Percentiles rank a stretch among this genome's conserved stretches.
Evolutionary conservation across 169 alveolate species (phyloP).

Genomic region (Eimeria acervulina): DNA sequence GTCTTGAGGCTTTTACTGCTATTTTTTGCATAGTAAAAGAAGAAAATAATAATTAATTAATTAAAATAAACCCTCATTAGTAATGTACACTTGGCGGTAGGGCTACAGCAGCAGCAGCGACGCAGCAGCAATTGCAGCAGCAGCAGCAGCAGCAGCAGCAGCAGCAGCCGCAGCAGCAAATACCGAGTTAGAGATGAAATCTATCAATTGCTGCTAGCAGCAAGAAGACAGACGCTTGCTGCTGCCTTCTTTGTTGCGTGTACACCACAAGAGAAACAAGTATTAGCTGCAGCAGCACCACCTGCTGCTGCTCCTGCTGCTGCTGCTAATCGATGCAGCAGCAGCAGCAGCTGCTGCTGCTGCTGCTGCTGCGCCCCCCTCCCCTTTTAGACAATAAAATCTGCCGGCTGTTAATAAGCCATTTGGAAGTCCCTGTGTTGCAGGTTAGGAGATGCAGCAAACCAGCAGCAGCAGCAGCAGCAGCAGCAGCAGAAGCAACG

Average conservation of each 20-base stretch:
- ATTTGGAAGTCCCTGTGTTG: not conserved
- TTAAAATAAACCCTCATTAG: not conserved
- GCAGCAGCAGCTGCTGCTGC: not conserved
- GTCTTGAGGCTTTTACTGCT: not conserved
- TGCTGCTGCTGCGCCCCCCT: too few species aligned
- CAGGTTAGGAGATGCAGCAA: not conserved
- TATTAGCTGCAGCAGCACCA: not conserved
- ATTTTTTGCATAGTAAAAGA: not conserved
- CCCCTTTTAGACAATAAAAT: not conserved
- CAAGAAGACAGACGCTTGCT: not conserved
- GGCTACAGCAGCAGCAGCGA: too few species aligned
- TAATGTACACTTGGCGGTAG: not conserved
- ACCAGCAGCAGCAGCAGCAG: slow-evolving; percentile 17
- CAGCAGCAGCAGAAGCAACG: slow-evolving; percentile 39
- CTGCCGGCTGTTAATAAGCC: not conserved
- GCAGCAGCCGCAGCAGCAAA: slow-evolving; percentile 8
- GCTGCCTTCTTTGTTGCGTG: not conserved
- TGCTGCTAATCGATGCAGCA: not conserved
- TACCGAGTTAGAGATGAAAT: too few species aligned
- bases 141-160: slow-evolving; percentile 23
- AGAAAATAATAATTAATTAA: too few species aligned
- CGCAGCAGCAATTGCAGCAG: slow-evolving; percentile 4
- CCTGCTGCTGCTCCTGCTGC: not conserved
- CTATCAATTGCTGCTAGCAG: not conserved
- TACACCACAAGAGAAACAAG: not conserved